Evolutionary conservation across 495 filamentous ascomycete genomes (phyloP).

Genomic region (Recurvomyces mirabilis): DNA sequence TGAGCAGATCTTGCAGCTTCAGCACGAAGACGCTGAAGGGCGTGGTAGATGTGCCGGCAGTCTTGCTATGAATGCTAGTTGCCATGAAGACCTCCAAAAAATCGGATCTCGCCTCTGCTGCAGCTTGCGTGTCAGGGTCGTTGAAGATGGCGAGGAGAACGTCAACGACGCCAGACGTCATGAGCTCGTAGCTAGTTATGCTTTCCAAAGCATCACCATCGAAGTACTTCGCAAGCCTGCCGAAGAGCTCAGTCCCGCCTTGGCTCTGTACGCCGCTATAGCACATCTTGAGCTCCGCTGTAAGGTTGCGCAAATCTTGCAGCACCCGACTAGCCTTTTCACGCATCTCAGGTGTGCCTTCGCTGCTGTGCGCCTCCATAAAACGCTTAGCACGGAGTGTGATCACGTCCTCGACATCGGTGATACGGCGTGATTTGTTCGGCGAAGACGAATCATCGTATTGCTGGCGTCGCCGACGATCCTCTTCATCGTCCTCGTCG

Average conservation of each 20-base stretch:
- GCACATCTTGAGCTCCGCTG: slow-evolving; percentile 55
- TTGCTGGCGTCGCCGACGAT: not conserved
- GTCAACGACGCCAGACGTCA: slow-evolving; percentile 79
- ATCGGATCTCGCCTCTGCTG: slow-evolving; percentile 56
- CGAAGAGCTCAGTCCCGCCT: slow-evolving; percentile 55
- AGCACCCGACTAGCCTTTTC: slow-evolving; percentile 68
- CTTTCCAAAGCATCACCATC: slow-evolving; percentile 78
- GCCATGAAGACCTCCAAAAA: slow-evolving; percentile 97
- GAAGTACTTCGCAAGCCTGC: slow-evolving; percentile 73
- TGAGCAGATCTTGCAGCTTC: slow-evolving; percentile 91
- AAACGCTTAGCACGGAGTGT: slow-evolving; percentile 66
- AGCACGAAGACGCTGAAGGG: slow-evolving; percentile 85
- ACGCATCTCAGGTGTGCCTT: slow-evolving; percentile 56
- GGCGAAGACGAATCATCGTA: slow-evolving; percentile 7
- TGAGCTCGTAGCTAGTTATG: slow-evolving; percentile 91
- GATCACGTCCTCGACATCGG: slow-evolving; percentile 61
- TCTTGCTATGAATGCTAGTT: slow-evolving; percentile 41
- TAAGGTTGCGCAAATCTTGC: slow-evolving; percentile 57
- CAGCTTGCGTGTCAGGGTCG: slow-evolving; percentile 37
- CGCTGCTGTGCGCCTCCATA: slow-evolving; percentile 67
- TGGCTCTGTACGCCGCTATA: slow-evolving; percentile 48
- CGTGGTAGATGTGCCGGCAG: slow-evolving; percentile 54
- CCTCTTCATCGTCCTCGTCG: slow-evolving; percentile 38
- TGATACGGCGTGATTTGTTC: slow-evolving; percentile 30
- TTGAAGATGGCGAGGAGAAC: slow-evolving; percentile 73